These are phyloP conservation scores for Salvia rosmarinus DNA, from an alignment of 257 asterid species.

Conservation along the genomic window DNA sequence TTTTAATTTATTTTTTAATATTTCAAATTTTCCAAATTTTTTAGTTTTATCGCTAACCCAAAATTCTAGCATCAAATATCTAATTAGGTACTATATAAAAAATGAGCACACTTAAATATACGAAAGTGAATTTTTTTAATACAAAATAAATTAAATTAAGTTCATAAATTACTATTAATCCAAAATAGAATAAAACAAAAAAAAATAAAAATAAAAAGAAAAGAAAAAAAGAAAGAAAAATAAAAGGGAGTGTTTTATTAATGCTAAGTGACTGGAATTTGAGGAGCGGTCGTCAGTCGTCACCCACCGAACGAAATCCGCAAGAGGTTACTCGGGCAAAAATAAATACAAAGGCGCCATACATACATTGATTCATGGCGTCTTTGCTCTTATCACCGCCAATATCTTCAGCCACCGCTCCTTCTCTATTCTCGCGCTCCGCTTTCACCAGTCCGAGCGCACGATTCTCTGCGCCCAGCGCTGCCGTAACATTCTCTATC, in stretches of 20 bases:
- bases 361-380: slow-evolving; percentile 5
- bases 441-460: slow-evolving; percentile 4
- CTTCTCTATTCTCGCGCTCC: slow-evolving; percentile 20
- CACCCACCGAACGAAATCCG: not conserved
- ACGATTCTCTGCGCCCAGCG: not conserved
- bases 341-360: slow-evolving; percentile 17
- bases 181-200: too few species aligned
- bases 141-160: too few species aligned
- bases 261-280: not conserved
- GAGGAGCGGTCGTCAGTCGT: not conserved
- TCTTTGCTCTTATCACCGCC: slow-evolving; percentile 16
- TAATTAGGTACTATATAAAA: too few species aligned
- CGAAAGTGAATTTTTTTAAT: too few species aligned
- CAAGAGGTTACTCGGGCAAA: not conserved
- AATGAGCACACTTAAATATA: too few species aligned
- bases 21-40: too few species aligned
- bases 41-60: too few species aligned
- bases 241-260: not conserved
- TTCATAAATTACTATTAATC: too few species aligned
- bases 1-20: too few species aligned
- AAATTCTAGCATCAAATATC: too few species aligned
- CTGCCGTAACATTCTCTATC: not conserved
- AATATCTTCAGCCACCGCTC: slow-evolving; percentile 13
- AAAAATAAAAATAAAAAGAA: not conserved
- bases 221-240: too few species aligned